Percentiles rank a stretch among this genome's conserved stretches.
Evolutionary conservation across 768 basidiomycete species (phyloP).

Genomic region (Hygrocybe coccinea): DNA sequence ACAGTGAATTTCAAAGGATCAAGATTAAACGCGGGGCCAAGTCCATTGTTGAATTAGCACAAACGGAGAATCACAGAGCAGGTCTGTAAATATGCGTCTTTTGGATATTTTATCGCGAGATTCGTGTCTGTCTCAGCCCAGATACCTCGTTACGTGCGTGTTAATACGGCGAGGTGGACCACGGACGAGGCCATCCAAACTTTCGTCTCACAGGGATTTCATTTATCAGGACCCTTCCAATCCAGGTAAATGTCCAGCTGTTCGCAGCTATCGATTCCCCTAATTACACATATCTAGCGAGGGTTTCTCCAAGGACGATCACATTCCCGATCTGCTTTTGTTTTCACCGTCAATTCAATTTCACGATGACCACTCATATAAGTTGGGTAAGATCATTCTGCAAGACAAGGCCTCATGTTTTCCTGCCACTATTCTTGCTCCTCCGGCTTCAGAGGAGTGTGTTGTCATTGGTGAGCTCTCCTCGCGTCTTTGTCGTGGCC

Average conservation of each 20-base stretch:
- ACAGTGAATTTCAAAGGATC: conserved; percentile 78
- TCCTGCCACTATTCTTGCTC: conserved; percentile 81
- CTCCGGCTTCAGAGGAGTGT: conserved; percentile 48
- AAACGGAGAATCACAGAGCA: conserved; percentile 55
- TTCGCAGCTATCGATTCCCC: not conserved
- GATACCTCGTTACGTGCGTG: conserved; percentile 81
- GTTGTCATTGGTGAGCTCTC: conserved; percentile 90
- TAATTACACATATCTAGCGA: conserved; percentile 36
- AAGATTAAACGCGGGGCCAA: conserved; percentile 72
- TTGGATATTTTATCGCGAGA: conserved; percentile 1
- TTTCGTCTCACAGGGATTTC: conserved; percentile 55
- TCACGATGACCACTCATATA: conserved; percentile 67
- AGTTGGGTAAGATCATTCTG: conserved; percentile 76
- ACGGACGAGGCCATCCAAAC: conserved; percentile 56
- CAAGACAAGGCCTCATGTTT: conserved; percentile 99
- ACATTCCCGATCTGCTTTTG: conserved; percentile 76
- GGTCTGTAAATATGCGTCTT: conserved; percentile 41
- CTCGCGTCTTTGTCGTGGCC: conserved; percentile 36
- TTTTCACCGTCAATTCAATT: conserved; percentile 67
- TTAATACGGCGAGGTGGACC: conserved; percentile 71
- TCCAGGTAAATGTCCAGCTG: conserved; percentile 39
- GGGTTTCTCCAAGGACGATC: conserved; percentile 67
- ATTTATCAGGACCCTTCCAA: conserved; percentile 45
- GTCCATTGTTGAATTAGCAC: conserved; percentile 60
- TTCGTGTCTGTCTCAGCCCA: conserved; percentile 38